Evolutionary conservation across 2,329 filamentous ascomycete species (phyloP).

Genomic region (Blumeria hordei): DNA sequence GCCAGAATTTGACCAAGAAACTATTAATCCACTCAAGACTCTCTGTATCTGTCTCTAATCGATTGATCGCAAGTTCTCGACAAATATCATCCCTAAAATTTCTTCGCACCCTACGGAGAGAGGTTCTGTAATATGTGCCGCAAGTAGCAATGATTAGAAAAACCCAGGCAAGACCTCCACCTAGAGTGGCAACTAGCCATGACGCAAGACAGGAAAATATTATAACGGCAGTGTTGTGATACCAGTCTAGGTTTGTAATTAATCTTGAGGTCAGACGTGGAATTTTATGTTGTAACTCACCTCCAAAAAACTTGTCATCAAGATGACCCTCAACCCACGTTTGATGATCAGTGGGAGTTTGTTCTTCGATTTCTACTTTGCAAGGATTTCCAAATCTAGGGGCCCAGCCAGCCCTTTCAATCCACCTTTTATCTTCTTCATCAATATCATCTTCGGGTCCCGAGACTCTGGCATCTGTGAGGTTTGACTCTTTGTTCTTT

Average conservation of each 20-base stretch:
- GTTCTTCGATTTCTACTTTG: slow-evolving; percentile 23
- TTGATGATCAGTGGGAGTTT: slow-evolving; percentile 63
- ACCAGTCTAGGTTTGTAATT: slow-evolving; percentile 48
- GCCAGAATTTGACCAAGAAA: slow-evolving; percentile 97
- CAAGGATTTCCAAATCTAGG: slow-evolving; percentile 56
- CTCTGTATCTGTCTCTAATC: slow-evolving; percentile 72
- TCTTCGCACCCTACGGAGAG: slow-evolving; percentile 70
- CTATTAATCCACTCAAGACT: slow-evolving; percentile 98
- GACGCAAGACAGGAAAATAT: slow-evolving; percentile 76
- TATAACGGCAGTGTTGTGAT: slow-evolving; percentile 89
- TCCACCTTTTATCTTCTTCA: slow-evolving; percentile 26
- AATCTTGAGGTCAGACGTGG: slow-evolving; percentile 3
- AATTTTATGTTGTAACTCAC: slow-evolving; percentile 20
- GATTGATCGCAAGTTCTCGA: slow-evolving; percentile 68
- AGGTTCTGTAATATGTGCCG: slow-evolving; percentile 90
- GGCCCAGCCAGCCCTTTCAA: slow-evolving; percentile 55
- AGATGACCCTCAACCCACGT: slow-evolving; percentile 68
- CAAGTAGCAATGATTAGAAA: slow-evolving; percentile 82
- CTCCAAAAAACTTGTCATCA: slow-evolving; percentile 76
- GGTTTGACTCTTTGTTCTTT: slow-evolving; percentile 23
- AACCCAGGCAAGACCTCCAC: slow-evolving; percentile 81
- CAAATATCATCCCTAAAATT: slow-evolving; percentile 91
- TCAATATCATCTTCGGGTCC: slow-evolving; percentile 20
- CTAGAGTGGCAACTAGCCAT: slow-evolving; percentile 72
- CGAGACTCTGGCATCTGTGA: slow-evolving; percentile 21